Base-by-base conservation (phyloP, 2,329 filamentous ascomycete species). In the Trichophyton mentagrophytes region DNA sequence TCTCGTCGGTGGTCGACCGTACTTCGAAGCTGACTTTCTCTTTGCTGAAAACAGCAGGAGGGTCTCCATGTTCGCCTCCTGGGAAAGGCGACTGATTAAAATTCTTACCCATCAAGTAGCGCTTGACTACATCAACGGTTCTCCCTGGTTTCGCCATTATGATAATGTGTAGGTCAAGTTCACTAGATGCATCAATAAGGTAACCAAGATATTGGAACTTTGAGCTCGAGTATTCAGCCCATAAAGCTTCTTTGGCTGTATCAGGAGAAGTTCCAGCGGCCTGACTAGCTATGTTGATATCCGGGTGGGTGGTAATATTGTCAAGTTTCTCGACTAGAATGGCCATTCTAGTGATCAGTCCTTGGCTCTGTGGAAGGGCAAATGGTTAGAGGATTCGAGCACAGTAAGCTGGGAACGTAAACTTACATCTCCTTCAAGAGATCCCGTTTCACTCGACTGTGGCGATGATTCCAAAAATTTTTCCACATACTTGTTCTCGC, bases 161-260 rank as follows among this genome's bases (percentile, higher is more conserved):
- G 15, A 77, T 69, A 13, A 78, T 61, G 60, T 77, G 74, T 11
- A 74, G 64, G 56, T 75, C 71, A 58, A 68, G 65, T 3, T 61
- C 65, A 22, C 67, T 68, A 27, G 72, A 69, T 15, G 71, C 63
- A 47, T 76, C 70, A 30, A 77, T 69, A 13, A 78, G 67, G 60
- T 74, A 71, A n/a, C 73, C 72, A 3, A 78, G 68, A 20, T 78
- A 71, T 20, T 72, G 66, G 49, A 78, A 78, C 63, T 78, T 78
- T 8, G 75, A 70, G 57, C 76, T 77, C 6, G 74, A 76, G 63
- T 78, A 77, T 60, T 78, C 75, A 3, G 75, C 76, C 73, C 76
- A 78, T 3, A 72, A 67, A 4, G 76, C 73, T 62, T 77, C 71
- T 60, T 73, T 71, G 51, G 68, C 64, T 5, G 72, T 65, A 40